phyloP scores from a whole-genome alignment of 345 rosid genomes.

The Citrus trifoliata region DNA sequence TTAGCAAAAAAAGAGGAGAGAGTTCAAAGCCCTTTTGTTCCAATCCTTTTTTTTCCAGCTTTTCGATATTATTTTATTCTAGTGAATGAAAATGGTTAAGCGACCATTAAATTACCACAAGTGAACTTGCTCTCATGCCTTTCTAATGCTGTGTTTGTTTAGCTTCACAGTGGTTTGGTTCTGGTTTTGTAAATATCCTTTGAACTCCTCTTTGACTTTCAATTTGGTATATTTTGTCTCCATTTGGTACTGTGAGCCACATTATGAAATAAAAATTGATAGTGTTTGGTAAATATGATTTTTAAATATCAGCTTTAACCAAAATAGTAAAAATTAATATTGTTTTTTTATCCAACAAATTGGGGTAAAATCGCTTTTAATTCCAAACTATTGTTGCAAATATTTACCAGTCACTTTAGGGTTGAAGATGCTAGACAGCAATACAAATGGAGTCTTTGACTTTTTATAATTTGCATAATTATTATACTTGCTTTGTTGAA shows the following conservation, averaged over 20 bases:
- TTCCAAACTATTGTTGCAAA: neutral
- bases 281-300: neutral
- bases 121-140: neutral
- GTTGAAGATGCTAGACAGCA: neutral
- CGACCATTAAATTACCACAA: neutral
- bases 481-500: too few species aligned
- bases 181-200: neutral
- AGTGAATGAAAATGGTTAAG: neutral
- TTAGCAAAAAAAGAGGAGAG: too few species aligned
- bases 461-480: neutral
- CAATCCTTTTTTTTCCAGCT: neutral
- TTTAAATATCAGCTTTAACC: too few species aligned
- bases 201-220: neutral
- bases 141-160: neutral
- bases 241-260: neutral
- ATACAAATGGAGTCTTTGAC: neutral
- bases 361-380: neutral
- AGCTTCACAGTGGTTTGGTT: neutral
- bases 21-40: neutral
- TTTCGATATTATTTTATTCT: neutral
- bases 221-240: neutral
- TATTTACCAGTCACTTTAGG: neutral
- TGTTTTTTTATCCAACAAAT: neutral
- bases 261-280: neutral
- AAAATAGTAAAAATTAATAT: too few species aligned